Percentiles rank a stretch among this genome's conserved stretches.
Evolutionary conservation across 2,329 filamentous ascomycete genomes (phyloP).

Genomic region (Cercospora sesami): DNA sequence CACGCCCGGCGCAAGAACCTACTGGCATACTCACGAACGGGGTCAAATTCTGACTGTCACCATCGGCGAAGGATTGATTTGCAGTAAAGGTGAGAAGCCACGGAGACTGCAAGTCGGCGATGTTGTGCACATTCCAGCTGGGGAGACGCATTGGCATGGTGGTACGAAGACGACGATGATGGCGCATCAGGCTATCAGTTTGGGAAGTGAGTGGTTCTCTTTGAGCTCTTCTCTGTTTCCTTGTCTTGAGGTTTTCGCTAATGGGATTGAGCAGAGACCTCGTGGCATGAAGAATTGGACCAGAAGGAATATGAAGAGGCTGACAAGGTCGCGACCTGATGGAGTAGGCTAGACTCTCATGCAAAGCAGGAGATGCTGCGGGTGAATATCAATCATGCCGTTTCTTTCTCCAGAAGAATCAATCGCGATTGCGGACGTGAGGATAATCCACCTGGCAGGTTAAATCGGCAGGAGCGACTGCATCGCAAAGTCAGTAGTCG

Average conservation of each 20-base stretch:
- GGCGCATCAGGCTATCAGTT: slow-evolving; percentile 44
- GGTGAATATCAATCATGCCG: background rate
- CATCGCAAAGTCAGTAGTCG: too few relatives aligned
- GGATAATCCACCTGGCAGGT: too few relatives aligned
- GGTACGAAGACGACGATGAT: slow-evolving; percentile 45
- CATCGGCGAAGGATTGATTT: slow-evolving; percentile 46
- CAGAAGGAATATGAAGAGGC: slow-evolving; percentile 43
- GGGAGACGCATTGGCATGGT: slow-evolving; percentile 50
- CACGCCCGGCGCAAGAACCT: slow-evolving; percentile 46
- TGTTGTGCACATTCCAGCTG: slow-evolving; percentile 44
- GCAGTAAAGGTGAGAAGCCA: slow-evolving; percentile 44
- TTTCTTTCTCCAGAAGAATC: too few relatives aligned
- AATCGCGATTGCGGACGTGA: too few relatives aligned
- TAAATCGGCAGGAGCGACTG: too few relatives aligned
- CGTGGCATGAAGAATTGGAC: slow-evolving; percentile 41
- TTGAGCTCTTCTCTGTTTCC: background rate
- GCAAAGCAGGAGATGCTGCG: background rate
- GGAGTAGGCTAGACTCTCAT: background rate
- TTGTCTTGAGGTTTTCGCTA: background rate
- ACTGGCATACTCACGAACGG: slow-evolving; percentile 50
- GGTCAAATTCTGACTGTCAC: slow-evolving; percentile 48
- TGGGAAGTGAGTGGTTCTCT: slow-evolving; percentile 36
- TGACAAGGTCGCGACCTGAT: slow-evolving; percentile 23
- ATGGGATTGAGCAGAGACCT: slow-evolving; percentile 33
- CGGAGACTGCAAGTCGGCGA: slow-evolving; percentile 44